phyloP scores from a whole-genome alignment of 75 land plant genomes.

The Pseudotsuga menziesii region DNA sequence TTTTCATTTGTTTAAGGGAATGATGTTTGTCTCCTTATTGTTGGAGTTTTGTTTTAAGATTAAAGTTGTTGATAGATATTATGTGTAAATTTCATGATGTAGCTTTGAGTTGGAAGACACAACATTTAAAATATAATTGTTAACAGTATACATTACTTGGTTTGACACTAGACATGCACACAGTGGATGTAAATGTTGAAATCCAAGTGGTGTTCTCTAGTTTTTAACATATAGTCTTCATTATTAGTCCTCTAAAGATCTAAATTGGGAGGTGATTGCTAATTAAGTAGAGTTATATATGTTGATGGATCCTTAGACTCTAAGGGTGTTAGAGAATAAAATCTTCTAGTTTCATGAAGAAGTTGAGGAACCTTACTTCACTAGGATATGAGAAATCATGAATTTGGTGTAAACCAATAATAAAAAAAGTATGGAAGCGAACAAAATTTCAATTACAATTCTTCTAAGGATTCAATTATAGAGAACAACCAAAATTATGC shows the following conservation, averaged over 20 bases:
- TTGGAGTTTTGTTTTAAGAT: too few species aligned
- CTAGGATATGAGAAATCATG: slow-evolving; percentile 24
- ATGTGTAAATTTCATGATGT: too few species aligned
- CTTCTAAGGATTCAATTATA: slow-evolving; percentile 51
- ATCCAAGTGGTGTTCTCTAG: too few species aligned
- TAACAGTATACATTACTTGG: too few species aligned
- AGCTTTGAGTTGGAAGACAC: too few species aligned
- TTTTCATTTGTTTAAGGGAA: too few species aligned
- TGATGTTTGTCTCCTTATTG: too few species aligned
- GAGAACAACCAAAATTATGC: slow-evolving; percentile 24
- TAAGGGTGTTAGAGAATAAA: slow-evolving; percentile 49
- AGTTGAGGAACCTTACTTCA: slow-evolving; percentile 27
- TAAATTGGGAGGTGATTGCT: slow-evolving; percentile 91
- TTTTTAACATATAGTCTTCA: too few species aligned
- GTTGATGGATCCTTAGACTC: slow-evolving; percentile 43
- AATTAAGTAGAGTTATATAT: slow-evolving; percentile 63
- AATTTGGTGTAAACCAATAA: background rate
- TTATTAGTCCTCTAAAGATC: slow-evolving; percentile 89
- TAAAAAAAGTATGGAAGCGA: slow-evolving; percentile 28
- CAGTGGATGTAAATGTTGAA: too few species aligned
- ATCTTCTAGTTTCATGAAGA: slow-evolving; percentile 44
- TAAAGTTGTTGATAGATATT: too few species aligned
- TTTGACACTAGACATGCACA: too few species aligned
- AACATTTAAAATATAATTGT: too few species aligned
- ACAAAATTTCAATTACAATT: slow-evolving; percentile 23